Evolutionary conservation across 2,329 filamentous ascomycete species (phyloP), one percentile per base, ranked within the genome.

Genomic region (Calycina herbarum): DNA sequence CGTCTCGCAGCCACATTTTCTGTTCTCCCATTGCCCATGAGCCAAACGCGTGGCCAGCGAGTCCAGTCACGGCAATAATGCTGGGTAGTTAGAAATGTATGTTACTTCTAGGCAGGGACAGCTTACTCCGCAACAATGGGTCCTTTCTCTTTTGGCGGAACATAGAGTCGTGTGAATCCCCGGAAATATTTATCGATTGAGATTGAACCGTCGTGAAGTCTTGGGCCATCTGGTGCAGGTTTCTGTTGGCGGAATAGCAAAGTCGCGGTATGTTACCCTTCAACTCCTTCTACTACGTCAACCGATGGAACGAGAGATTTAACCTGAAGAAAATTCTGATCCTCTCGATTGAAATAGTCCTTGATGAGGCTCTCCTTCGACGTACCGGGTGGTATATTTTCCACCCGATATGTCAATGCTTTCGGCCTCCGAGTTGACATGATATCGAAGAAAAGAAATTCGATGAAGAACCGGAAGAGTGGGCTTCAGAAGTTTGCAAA

Each of bases 11-110:
- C 78, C 79, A 80, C 68, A 70, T 76, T 35, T 75, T 69, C 3
- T 70, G 72, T 57, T 74, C 69, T 20, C 75, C 73, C 6, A 61
- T 57, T n/a, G 76, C 77, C 78, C 78, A 81, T 57, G 79, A 79
- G 33, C 72, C 72, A 33, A 74, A 72, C 5, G 76, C 73, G 64
- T 80, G 68, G 15, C 78, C 78, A 67, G 78, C 78, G 15, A 81
- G 75, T 17, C 79, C 78, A 69, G 80, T 79, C 38, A 81, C 77
- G 5, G 79, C 79, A 33, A 81, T 74, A n/a, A 68, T 61, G 13
- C 64, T 68, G 54, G 35, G 35, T 40, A 15, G 35, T 40, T 13
- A 40, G 35, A 15, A 40, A 13, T 3, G 10, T 2, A 3, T 15
- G 35, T 13, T 13, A 40, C 35, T 40, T 31, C 11, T 15, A 40